Conservation (phyloP, 176 grass and related monocot genomes). For the Musa troglodytarum region DNA sequence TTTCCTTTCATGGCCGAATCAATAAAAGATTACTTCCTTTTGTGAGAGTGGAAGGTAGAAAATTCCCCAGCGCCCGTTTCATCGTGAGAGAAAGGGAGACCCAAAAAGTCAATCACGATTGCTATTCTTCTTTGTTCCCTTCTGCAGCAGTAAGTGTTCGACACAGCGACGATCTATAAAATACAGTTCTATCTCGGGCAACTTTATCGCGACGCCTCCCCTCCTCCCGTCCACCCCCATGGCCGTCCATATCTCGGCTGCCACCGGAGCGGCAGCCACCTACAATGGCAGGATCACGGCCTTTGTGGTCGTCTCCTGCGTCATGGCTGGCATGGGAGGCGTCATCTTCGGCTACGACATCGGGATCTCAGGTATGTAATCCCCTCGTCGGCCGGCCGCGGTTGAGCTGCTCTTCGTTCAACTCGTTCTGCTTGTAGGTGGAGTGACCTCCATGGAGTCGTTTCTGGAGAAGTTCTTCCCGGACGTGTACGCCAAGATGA, state of each 20-base stretch:
- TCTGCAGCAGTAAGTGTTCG: too few species aligned
- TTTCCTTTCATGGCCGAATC: too few species aligned
- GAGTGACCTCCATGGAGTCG: conserved; percentile 17
- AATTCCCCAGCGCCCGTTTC: too few species aligned
- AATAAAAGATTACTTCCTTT: too few species aligned
- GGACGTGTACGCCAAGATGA: conserved; percentile 3
- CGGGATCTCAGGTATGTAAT: background rate
- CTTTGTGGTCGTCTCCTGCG: conserved; percentile 11
- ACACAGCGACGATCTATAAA: too few species aligned
- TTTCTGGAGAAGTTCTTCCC: conserved; percentile 23
- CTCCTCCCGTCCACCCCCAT: background rate
- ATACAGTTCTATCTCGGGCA: too few species aligned
- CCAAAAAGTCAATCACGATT: too few species aligned
- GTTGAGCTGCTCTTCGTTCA: too few species aligned
- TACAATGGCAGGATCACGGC: conserved; percentile 10
- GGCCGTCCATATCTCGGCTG: background rate
- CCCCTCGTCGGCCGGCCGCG: background rate
- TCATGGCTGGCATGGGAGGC: conserved; percentile 11
- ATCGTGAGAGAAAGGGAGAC: too few species aligned
- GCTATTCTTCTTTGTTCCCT: too few species aligned
- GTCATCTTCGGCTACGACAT: conserved; percentile 20
- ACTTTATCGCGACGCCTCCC: too few species aligned
- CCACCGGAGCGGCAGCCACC: background rate
- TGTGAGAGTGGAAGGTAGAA: too few species aligned
- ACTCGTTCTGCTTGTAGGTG: background rate